Percentiles rank a stretch among this genome's conserved stretches.
These are phyloP conservation scores for Erodium moschatum DNA, from an alignment of 441 rosid genomes.

Conservation along the genomic window DNA sequence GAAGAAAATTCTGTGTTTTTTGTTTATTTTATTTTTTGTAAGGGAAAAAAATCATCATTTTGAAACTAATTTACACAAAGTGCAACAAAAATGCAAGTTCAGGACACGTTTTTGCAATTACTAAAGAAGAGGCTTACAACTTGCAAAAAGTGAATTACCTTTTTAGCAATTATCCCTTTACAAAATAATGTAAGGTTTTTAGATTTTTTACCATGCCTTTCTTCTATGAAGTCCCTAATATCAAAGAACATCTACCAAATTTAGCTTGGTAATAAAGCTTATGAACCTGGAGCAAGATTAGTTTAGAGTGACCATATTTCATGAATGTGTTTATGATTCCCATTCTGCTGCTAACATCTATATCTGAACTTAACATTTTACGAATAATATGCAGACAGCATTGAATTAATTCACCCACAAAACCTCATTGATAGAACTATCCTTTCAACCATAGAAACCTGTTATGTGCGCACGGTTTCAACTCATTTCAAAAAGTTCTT, in stretches of 20 bases:
- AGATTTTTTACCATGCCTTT: neutral
- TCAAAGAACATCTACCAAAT: neutral
- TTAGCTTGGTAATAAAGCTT: neutral
- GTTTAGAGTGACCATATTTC: neutral
- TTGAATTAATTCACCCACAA: neutral
- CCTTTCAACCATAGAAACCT: neutral
- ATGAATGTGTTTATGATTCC: neutral
- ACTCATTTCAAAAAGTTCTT: neutral
- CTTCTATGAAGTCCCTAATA: neutral
- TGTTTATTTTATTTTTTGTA: too few relatives aligned
- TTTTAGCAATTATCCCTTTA: too few relatives aligned
- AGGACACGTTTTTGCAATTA: too few relatives aligned
- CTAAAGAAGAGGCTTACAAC: too few relatives aligned
- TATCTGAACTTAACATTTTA: neutral
- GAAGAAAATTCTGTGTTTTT: too few relatives aligned
- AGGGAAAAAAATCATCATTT: too few relatives aligned
- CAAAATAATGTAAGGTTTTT: neutral
- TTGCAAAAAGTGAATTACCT: too few relatives aligned
- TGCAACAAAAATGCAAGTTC: too few relatives aligned
- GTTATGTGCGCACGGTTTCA: neutral
- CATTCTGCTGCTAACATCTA: neutral
- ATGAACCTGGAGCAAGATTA: neutral
- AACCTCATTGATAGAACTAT: neutral
- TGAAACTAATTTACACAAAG: too few relatives aligned
- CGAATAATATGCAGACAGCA: neutral